A percentile compares a stretch with the other conserved stretches of the same genome.
Evolutionary conservation across 176 grass and related monocot species (phyloP).

Genomic region (Oryza australiensis): DNA sequence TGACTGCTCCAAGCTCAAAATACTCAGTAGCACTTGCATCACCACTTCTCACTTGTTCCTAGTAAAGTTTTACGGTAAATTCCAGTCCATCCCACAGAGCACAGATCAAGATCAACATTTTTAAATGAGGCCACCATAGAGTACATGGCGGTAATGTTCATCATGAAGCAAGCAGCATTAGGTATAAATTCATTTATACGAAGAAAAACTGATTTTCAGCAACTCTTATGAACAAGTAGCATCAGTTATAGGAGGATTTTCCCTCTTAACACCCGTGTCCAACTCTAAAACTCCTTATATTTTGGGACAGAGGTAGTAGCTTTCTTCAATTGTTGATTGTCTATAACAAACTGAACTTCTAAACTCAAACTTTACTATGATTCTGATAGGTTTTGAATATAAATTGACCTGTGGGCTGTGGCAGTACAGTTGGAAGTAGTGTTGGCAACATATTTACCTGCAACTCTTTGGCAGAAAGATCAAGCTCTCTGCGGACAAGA

Average conservation of each 20-base stretch:
- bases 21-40: constrained; percentile 87
- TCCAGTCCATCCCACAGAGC: neutral
- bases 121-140: neutral
- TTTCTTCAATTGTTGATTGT: neutral
- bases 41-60: constrained; percentile 99
- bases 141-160: neutral
- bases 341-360: neutral
- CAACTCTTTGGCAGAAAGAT: constrained; percentile 98
- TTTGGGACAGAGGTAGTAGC: too few relatives aligned
- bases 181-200: neutral
- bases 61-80: neutral
- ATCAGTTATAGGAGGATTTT: neutral
- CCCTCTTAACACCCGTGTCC: too few relatives aligned
- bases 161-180: neutral
- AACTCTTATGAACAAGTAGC: neutral
- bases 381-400: neutral
- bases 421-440: constrained; percentile 3
- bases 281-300: too few relatives aligned
- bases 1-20: constrained; percentile 98
- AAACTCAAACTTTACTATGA: neutral
- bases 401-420: neutral
- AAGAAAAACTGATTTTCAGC: neutral
- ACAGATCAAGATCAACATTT: neutral
- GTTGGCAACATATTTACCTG: constrained; percentile 54
- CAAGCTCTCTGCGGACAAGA: constrained; percentile 91